phyloP scores from a whole-genome alignment of 129 eudicot genomes.

The Gnaphalium uliginosum region DNA sequence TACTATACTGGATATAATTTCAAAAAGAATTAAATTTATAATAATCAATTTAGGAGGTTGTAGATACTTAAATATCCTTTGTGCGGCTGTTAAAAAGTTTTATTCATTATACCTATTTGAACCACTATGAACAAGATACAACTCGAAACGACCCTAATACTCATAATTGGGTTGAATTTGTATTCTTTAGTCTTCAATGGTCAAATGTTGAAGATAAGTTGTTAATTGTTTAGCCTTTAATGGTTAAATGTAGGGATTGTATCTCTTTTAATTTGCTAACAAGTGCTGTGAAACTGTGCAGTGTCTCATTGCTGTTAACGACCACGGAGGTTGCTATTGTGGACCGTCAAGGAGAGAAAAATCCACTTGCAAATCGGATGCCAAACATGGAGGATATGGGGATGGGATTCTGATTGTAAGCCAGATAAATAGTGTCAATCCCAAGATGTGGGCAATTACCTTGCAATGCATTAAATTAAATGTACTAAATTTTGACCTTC shows the following conservation, averaged over 20 bases:
- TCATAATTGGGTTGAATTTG: not conserved
- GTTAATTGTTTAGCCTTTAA: not conserved
- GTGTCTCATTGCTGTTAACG: constrained; percentile 73
- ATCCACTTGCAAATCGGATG: constrained; percentile 64
- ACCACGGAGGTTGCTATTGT: constrained; percentile 71
- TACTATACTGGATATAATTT: not conserved
- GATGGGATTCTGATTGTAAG: constrained; percentile 31
- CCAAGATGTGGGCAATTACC: not conserved
- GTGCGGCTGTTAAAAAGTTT: not conserved
- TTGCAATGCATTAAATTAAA: not conserved
- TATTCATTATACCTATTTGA: not conserved
- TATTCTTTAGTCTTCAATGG: not conserved
- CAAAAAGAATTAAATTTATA: not conserved
- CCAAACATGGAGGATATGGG: constrained; percentile 78
- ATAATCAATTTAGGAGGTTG: constrained; percentile 6
- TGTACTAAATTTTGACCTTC: not conserved
- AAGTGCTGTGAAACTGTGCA: constrained; percentile 29
- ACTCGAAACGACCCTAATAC: not conserved
- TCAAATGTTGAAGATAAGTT: not conserved
- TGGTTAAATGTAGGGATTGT: not conserved
- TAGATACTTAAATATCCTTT: not conserved
- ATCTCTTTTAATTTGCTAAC: not conserved
- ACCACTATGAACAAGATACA: not conserved
- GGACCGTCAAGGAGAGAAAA: constrained; percentile 65
- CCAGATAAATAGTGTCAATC: not conserved